Base-by-base conservation (phyloP, 2,329 filamentous ascomycete species). In the Myotisia sp. region DNA sequence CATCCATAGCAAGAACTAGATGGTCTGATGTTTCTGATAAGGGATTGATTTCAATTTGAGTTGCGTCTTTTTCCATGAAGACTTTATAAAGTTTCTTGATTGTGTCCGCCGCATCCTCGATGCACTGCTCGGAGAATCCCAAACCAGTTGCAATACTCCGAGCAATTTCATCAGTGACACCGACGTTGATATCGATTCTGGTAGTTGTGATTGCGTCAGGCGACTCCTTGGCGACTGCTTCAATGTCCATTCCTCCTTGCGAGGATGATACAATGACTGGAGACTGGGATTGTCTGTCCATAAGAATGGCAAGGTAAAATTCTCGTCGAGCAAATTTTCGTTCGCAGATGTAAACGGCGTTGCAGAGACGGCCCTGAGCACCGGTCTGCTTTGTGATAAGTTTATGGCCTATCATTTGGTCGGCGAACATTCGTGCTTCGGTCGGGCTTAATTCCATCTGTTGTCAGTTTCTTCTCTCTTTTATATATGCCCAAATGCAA, bases 321-420 rank as follows among this genome's bases (percentile, higher is more conserved):
- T 98, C 90, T 57, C 90, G 80, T 49, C 90, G 85, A 51, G 90
- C 90, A 56, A 94, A 98, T 71, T 98, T 98, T 73, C 90, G 86
- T 74, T 98, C 90, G 67, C 87, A 92, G 59, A 98, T 95, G 71
- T 92, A 95, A 58, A 98, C 90, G 44, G 86, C 74, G 64, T 82
- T 95, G 74, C 90, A 98, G 59, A 92, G 75, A 60, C 90, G 84
- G 56, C 90, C 90, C 50, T 64, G 74, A 50, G 87, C 83, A 60
- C 90, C 90, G 39, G 90, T 98, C 71, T 98, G 90, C 76, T 98
- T 98, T 63, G 90, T 98, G 65, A 98, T 75, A 64, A 98, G 84
- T 67, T 94, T 94, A 70, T 98, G 87, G 57, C 90, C 90, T 64
- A 98, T 95, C 90, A 98, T 98, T 70, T 98, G 86, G 50, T 87